Percentiles rank a stretch among this genome's conserved stretches.
These are phyloP conservation scores for Yamadazyma buinensis DNA, from an alignment of 1,139 yeast genomes.

Conservation along the genomic window DNA sequence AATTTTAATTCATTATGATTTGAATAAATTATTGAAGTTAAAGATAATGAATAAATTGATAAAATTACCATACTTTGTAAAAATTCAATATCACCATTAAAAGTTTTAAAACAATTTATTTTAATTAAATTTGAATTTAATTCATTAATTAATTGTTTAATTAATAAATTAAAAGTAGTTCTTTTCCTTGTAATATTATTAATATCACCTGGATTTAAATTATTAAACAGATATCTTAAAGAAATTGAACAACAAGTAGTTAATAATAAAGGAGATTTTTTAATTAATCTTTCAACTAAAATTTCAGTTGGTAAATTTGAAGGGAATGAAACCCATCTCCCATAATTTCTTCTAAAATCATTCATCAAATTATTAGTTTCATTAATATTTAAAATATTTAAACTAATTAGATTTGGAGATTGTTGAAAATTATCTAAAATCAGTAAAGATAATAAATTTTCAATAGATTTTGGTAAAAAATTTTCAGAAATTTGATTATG, in stretches of 20 bases:
- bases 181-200: conserved; percentile 17
- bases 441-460: conserved; percentile 33
- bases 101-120: conserved; percentile 12
- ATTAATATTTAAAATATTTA: conserved; percentile 46
- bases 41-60: conserved; percentile 57
- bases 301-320: conserved; percentile 45
- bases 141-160: conserved; percentile 36
- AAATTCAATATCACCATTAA: conserved; percentile 48
- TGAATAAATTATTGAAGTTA: conserved; percentile 43
- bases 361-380: conserved; percentile 51
- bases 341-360: conserved; percentile 64
- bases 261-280: conserved; percentile 56
- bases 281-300: conserved; percentile 49
- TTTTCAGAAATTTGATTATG: conserved; percentile 26
- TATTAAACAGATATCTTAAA: conserved; percentile 42
- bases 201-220: conserved; percentile 21
- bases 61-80: conserved; percentile 62
- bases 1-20: conserved; percentile 13
- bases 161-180: conserved; percentile 21
- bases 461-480: conserved; percentile 42
- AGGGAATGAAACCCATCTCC: conserved; percentile 78
- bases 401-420: conserved; percentile 22
- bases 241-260: conserved; percentile 66
- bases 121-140: conserved; percentile 39
- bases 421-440: background rate